A percentile compares a stretch with the other conserved stretches of the same genome.
Conservation (phyloP, 192 early-diverging fungal genomes). For the Jimgerdemannia lactiflua region DNA sequence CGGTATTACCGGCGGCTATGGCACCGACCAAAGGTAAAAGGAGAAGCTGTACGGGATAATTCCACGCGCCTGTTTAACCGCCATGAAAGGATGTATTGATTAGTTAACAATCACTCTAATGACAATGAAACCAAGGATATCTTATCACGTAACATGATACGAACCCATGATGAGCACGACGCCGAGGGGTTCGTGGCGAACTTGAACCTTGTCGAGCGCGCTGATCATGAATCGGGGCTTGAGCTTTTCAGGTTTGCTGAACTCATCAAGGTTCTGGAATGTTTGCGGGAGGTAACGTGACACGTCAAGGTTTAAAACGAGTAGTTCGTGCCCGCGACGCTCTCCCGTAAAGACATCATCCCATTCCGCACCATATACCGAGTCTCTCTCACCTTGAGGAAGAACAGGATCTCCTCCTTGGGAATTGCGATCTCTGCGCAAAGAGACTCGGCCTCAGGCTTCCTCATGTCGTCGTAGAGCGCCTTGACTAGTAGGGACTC, state of each 20-base stretch:
- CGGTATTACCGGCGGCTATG: conserved; percentile 91
- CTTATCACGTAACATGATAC: conserved; percentile 22
- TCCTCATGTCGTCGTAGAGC: conserved; percentile 54
- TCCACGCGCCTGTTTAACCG: conserved; percentile 40
- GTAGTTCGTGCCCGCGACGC: no score
- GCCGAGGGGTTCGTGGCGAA: conserved; percentile 78
- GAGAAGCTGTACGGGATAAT: conserved; percentile 55
- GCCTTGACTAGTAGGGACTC: conserved; percentile 52
- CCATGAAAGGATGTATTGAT: no score
- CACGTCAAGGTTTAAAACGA: not conserved
- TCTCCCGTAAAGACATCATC: no score
- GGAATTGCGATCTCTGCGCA: conserved; percentile 52
- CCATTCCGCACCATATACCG: no score
- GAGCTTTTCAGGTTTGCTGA: conserved; percentile 46
- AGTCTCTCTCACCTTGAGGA: conserved; percentile 21
- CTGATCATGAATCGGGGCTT: conserved; percentile 33
- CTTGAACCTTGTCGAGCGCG: conserved; percentile 39
- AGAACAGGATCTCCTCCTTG: conserved; percentile 40
- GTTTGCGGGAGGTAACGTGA: not conserved
- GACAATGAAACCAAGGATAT: not conserved
- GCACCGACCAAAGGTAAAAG: conserved; percentile 72
- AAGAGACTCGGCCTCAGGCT: conserved; percentile 48
- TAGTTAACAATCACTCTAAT: not conserved
- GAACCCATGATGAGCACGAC: conserved; percentile 68
- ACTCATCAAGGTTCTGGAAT: conserved; percentile 57